Evolutionary conservation across 2,329 filamentous ascomycete genomes (phyloP).

Genomic region (Fusarium falciforme): DNA sequence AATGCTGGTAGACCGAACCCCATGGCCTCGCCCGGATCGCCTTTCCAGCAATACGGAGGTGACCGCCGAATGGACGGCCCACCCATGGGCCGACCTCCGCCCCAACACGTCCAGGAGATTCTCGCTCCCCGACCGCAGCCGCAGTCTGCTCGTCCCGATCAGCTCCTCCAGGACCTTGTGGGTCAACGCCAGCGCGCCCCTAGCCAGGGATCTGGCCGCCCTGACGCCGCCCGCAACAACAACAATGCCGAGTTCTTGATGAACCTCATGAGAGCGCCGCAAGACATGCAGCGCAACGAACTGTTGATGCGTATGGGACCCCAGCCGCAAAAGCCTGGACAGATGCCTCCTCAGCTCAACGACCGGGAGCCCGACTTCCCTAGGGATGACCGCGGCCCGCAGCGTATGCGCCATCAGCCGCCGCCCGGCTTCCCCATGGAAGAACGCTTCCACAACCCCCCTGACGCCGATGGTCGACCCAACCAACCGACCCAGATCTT

Average conservation of each 20-base stretch:
- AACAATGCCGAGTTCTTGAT: slow-evolving; percentile 87
- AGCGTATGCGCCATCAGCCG: slow-evolving; percentile 58
- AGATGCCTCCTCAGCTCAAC: slow-evolving; percentile 50
- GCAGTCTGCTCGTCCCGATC: slow-evolving; percentile 66
- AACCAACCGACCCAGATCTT: slow-evolving; percentile 72
- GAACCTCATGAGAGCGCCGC: slow-evolving; percentile 75
- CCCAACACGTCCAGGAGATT: slow-evolving; percentile 62
- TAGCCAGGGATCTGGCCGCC: slow-evolving; percentile 61
- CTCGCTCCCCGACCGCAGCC: slow-evolving; percentile 62
- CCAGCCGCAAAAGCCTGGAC: slow-evolving; percentile 54
- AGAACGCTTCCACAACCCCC: slow-evolving; percentile 60
- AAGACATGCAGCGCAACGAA: slow-evolving; percentile 65
- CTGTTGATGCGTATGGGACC: slow-evolving; percentile 61
- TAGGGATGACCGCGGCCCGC: slow-evolving; percentile 48
- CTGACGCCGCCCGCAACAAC: slow-evolving; percentile 61
- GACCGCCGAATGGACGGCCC: slow-evolving; percentile 55
- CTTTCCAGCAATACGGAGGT: slow-evolving; percentile 59
- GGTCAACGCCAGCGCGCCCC: slow-evolving; percentile 67
- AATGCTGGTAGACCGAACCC: slow-evolving; percentile 50
- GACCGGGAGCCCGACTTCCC: slow-evolving; percentile 63
- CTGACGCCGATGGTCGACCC: slow-evolving; percentile 59
- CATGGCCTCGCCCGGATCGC: slow-evolving; percentile 58
- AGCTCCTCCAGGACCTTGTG: slow-evolving; percentile 71
- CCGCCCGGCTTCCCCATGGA: slow-evolving; percentile 65
- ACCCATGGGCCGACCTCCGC: slow-evolving; percentile 53